These are phyloP conservation scores for Thermothielavioides terrestris DNA, from an alignment of 495 filamentous ascomycete genomes.

Conservation along the genomic window DNA sequence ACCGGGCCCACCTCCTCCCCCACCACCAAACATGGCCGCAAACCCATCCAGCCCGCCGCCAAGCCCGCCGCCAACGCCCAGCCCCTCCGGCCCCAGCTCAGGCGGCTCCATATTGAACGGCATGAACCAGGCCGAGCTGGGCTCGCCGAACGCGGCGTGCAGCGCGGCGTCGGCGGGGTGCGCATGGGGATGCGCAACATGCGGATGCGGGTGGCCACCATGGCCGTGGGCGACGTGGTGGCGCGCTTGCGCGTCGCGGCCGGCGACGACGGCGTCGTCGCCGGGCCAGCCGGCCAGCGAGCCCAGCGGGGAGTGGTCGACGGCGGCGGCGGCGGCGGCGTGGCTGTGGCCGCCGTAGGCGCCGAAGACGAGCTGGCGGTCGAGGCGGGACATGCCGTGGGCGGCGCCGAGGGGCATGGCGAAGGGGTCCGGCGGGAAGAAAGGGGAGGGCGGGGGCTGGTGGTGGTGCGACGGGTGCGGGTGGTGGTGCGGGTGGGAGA, in stretches of 20 bases:
- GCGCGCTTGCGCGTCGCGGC: not conserved
- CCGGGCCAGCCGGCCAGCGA: slow-evolving; percentile 18
- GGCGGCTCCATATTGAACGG: slow-evolving; percentile 86
- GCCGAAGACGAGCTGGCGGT: slow-evolving; percentile 70
- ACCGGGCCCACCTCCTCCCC: slow-evolving; percentile 16
- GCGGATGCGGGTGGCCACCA: not conserved
- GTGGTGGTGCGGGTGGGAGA: slow-evolving; percentile 28
- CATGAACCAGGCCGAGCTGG: slow-evolving; percentile 83
- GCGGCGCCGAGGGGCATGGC: slow-evolving; percentile 26
- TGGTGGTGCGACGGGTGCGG: slow-evolving; percentile 30
- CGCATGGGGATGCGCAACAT: not conserved
- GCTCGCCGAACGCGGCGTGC: slow-evolving; percentile 30
- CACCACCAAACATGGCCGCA: slow-evolving; percentile 31
- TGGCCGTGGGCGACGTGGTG: not conserved
- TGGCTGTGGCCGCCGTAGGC: slow-evolving; percentile 48
- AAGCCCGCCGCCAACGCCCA: slow-evolving; percentile 24
- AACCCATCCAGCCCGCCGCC: slow-evolving; percentile 32
- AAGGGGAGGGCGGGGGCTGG: slow-evolving; percentile 30
- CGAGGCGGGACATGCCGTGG: slow-evolving; percentile 52
- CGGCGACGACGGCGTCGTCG: not conserved
- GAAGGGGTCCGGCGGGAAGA: slow-evolving; percentile 42
- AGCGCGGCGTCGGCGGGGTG: slow-evolving; percentile 18
- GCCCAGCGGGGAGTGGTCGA: slow-evolving; percentile 10
- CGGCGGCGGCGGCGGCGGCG: no score
- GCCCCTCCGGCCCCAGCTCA: slow-evolving; percentile 43